Evolutionary conservation across 345 rosid genomes (phyloP).

Genomic region (Pseudoturritis turrita): DNA sequence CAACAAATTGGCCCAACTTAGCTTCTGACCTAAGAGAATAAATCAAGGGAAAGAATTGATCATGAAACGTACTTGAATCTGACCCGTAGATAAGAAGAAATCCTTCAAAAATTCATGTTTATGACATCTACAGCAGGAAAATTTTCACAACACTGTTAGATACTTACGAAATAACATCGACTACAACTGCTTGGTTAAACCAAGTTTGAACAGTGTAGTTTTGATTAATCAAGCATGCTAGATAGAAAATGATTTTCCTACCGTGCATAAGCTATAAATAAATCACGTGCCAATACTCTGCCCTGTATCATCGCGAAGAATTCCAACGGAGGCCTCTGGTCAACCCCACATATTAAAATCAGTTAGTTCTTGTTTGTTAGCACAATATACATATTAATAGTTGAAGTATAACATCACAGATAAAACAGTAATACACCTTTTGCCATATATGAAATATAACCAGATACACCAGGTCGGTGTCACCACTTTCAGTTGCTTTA

Average conservation of each 20-base stretch:
- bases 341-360: conserved; percentile 21
- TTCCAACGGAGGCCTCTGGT: conserved; percentile 80
- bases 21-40: conserved; percentile 1
- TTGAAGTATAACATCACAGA: background rate
- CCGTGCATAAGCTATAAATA: conserved; percentile 78
- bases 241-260: conserved; percentile 20
- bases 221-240: background rate
- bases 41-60: background rate
- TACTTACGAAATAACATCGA: background rate
- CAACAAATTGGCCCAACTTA: background rate
- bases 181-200: background rate
- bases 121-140: conserved; percentile 56
- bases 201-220: background rate
- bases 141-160: background rate
- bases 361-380: conserved; percentile 1
- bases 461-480: conserved; percentile 92
- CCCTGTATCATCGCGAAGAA: conserved; percentile 90
- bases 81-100: conserved; percentile 89
- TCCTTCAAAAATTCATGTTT: conserved; percentile 90
- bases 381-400: background rate
- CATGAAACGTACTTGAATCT: conserved; percentile 70
- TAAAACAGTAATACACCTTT: conserved; percentile 45
- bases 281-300: conserved; percentile 76
- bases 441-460: conserved; percentile 96
- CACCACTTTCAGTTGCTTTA: conserved; percentile 97